Conservation (phyloP, 257 asterid genomes). For the Gynochthodes officinalis region DNA sequence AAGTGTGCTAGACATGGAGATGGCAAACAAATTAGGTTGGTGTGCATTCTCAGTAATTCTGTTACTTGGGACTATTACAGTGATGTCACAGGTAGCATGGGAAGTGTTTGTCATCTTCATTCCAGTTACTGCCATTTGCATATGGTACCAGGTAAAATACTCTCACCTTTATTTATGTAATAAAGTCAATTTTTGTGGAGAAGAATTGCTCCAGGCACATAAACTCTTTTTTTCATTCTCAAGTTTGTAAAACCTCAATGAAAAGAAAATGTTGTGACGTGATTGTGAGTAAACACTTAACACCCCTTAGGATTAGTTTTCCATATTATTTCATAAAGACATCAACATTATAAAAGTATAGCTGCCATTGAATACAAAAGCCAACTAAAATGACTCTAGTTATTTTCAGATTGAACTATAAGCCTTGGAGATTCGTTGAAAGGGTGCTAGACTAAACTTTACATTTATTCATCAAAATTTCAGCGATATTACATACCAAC, state of each 20-base stretch:
- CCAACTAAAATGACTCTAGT: not conserved
- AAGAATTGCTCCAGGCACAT: not conserved
- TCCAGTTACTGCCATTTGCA: slow-evolving; percentile 86
- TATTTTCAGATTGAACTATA: not conserved
- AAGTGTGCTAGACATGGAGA: slow-evolving; percentile 87
- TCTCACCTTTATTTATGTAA: not conserved
- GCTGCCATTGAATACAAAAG: not conserved
- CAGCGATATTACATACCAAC: slow-evolving; percentile 96
- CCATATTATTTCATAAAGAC: not conserved
- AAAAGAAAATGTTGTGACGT: not conserved
- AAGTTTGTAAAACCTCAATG: not conserved
- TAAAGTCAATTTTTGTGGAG: not conserved
- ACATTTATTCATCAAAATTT: slow-evolving; percentile 12
- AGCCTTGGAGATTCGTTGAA: not conserved
- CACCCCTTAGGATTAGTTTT: not conserved
- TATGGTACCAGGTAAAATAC: slow-evolving; percentile 78
- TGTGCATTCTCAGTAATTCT: slow-evolving; percentile 88
- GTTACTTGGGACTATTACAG: slow-evolving; percentile 84
- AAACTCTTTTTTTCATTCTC: not conserved
- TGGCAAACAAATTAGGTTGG: slow-evolving; percentile 83
- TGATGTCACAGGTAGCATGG: slow-evolving; percentile 98
- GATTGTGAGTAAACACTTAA: not conserved
- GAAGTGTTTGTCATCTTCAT: slow-evolving; percentile 89
- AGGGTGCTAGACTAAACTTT: not conserved
- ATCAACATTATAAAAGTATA: not conserved